These are phyloP conservation scores for Puccinia hordei DNA, from an alignment of 1,284 basidiomycete genomes.

Conservation along the genomic window DNA sequence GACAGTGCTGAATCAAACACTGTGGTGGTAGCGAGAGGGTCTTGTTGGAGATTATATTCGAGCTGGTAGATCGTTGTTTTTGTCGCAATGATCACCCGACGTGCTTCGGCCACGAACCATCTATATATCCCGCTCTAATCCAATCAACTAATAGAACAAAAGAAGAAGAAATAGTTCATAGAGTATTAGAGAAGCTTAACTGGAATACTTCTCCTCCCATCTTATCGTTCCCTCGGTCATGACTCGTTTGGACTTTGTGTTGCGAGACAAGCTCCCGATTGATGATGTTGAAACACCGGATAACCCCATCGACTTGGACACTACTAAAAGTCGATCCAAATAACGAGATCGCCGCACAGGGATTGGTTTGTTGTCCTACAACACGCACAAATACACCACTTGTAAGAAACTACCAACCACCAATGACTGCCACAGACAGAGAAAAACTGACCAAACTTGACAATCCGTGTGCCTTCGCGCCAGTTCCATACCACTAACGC, in stretches of 20 bases:
- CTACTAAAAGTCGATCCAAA: slow-evolving; percentile 45
- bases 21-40: too few species aligned
- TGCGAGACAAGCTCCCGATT: slow-evolving; percentile 41
- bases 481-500: slow-evolving; percentile 50
- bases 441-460: slow-evolving; percentile 43
- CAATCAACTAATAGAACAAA: too few species aligned
- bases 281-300: slow-evolving; percentile 43
- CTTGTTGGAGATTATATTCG: slow-evolving; percentile 31
- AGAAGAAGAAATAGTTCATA: background rate
- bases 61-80: slow-evolving; percentile 45
- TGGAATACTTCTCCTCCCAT: slow-evolving; percentile 32
- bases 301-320: slow-evolving; percentile 49
- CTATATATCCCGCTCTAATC: too few species aligned
- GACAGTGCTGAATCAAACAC: too few species aligned
- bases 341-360: slow-evolving; percentile 48
- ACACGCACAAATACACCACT: background rate
- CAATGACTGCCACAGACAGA: background rate
- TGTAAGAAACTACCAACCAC: background rate
- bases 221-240: background rate
- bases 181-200: background rate
- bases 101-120: slow-evolving; percentile 50
- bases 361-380: slow-evolving; percentile 47
- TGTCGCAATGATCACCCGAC: slow-evolving; percentile 47
- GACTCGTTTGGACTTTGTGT: slow-evolving; percentile 35
- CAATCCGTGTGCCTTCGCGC: slow-evolving; percentile 46